Evolutionary conservation across 257 asterid species (phyloP).

Genomic region (Schizonepeta tenuifolia): DNA sequence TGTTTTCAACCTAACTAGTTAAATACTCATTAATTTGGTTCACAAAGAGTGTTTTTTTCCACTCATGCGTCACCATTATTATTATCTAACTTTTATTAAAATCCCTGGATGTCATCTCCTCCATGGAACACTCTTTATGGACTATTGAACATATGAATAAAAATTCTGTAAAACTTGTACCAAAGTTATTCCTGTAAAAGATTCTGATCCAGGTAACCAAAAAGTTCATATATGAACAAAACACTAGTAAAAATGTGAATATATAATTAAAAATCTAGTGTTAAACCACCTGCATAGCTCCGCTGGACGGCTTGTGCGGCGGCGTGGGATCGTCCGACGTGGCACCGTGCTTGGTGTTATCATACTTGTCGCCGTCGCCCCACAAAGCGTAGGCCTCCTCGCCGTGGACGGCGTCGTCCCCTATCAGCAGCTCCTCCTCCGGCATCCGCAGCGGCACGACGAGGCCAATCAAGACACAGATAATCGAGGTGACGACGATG

Average conservation of each 20-base stretch:
- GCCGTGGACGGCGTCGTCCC: constrained; percentile 77
- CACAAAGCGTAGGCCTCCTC: constrained; percentile 79
- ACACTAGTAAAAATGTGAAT: background rate
- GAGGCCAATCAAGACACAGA: constrained; percentile 46
- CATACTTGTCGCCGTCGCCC: constrained; percentile 76
- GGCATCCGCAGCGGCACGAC: constrained; percentile 64
- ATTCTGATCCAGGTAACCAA: background rate
- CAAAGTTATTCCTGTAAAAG: too few species aligned
- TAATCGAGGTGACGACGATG: constrained; percentile 55
- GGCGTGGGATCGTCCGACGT: constrained; percentile 36
- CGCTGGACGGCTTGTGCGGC: constrained; percentile 39
- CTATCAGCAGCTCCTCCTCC: constrained; percentile 57
- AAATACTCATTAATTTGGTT: too few species aligned
- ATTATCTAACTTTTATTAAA: too few species aligned
- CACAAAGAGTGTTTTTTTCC: too few species aligned
- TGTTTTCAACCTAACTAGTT: too few species aligned
- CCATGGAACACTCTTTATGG: too few species aligned
- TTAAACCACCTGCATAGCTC: constrained; percentile 50
- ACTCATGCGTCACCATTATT: too few species aligned
- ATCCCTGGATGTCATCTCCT: too few species aligned
- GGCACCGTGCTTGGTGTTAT: constrained; percentile 51
- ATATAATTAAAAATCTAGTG: too few species aligned
- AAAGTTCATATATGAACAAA: background rate
- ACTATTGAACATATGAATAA: too few species aligned
- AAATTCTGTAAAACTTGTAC: too few species aligned